These are phyloP conservation scores for Paramecium tetraurelia DNA, from an alignment of 73 alveolate species.

Conservation along the genomic window DNA sequence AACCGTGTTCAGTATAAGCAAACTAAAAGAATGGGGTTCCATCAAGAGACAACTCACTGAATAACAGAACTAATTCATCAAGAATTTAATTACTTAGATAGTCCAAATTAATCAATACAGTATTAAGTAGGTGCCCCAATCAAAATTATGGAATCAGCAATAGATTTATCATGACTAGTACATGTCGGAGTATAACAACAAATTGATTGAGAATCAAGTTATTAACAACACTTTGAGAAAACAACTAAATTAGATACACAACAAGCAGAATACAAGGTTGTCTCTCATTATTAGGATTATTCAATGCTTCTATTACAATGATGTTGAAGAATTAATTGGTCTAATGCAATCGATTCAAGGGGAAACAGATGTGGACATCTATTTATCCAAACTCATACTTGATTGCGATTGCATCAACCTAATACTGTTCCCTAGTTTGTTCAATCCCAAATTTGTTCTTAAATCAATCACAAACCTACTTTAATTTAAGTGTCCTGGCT, in stretches of 20 bases:
- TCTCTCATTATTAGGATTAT: background rate
- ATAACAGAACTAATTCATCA: background rate
- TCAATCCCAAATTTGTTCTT: background rate
- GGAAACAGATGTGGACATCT: background rate
- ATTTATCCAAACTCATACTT: background rate
- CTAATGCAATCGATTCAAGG: background rate
- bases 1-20: background rate
- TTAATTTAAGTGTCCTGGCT: conserved; percentile 18
- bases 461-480: background rate
- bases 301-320: background rate
- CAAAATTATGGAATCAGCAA: conserved; percentile 3
- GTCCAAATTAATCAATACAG: background rate
- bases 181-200: background rate
- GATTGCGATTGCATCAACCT: conserved; percentile 14
- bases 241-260: background rate
- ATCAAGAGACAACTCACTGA: background rate
- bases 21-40: background rate
- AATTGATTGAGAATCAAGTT: background rate
- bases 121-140: background rate
- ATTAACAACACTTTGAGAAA: background rate
- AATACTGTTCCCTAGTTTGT: background rate
- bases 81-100: background rate
- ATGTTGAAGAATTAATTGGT: conserved; percentile 13
- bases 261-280: background rate
- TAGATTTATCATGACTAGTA: background rate